phyloP scores from a whole-genome alignment of 345 rosid genomes.

The Rhizophora apiculata region DNA sequence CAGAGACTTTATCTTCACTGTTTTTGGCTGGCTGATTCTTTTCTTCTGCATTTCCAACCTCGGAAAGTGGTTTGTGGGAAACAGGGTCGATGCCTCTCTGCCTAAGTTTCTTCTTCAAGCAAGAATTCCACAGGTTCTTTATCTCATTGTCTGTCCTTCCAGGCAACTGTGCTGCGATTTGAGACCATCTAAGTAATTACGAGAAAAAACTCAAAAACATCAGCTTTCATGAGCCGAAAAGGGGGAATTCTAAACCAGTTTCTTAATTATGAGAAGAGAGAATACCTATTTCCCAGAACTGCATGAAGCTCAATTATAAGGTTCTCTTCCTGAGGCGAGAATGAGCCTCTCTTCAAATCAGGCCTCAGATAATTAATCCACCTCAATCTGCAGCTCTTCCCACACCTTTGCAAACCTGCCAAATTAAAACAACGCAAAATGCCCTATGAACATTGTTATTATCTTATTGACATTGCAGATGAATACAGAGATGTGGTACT shows the following conservation, averaged over 20 bases:
- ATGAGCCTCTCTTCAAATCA: conserved; percentile 96
- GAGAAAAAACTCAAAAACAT: not conserved
- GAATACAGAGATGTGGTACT: not conserved
- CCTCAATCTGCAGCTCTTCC: conserved; percentile 91
- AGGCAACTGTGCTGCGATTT: conserved; percentile 36
- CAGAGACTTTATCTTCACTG: conserved; percentile 19
- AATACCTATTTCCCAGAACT: conserved; percentile 81
- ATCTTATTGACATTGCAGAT: not conserved
- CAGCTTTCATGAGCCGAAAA: not conserved
- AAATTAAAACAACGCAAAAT: not conserved
- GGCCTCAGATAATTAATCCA: conserved; percentile 98
- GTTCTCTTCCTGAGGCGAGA: conserved; percentile 86
- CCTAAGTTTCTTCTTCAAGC: conserved; percentile 34
- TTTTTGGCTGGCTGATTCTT: conserved; percentile 32
- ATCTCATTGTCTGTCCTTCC: conserved; percentile 38
- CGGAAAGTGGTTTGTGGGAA: conserved; percentile 36
- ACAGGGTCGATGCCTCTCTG: conserved; percentile 37
- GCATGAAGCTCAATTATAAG: conserved; percentile 91
- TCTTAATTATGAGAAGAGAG: not conserved
- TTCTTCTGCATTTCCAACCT: conserved; percentile 46
- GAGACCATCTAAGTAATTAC: conserved; percentile 30
- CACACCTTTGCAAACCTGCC: conserved; percentile 90
- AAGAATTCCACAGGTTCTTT: conserved; percentile 37
- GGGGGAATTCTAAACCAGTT: not conserved
- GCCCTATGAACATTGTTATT: not conserved